Base-by-base conservation (phyloP, 495 filamentous ascomycete genomes). In the Penicillium psychrofluorescens region DNA sequence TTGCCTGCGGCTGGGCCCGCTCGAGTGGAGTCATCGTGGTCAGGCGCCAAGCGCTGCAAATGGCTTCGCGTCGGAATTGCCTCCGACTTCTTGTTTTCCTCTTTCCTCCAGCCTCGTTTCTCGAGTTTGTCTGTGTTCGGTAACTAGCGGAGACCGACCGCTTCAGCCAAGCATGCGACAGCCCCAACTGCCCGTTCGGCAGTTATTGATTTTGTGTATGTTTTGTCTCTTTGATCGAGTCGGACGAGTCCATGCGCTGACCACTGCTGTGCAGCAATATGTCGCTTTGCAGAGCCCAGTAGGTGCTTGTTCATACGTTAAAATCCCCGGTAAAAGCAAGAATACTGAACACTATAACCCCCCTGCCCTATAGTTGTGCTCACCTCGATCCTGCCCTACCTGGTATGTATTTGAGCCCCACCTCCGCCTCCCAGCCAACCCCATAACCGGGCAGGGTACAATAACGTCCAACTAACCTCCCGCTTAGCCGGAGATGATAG, bases 331-430 rank as follows among this genome's bases (percentile, higher is more conserved):
- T 22, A 3, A 22, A 22, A 4, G 4, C 22, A 22, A 22, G n/a
- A 11, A 8, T 34, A 10, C 32, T 10, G 7, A 12, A 7, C 6
- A 34, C n/a, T 34, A 34, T 34, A 22, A 22, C 22, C 22, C 22
- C 4, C 4, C 33, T 13, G 36, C 27, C 9, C 28, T 29, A 44
- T 72, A 38, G 70, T 95, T 33, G 83, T 88, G 16, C 68, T 89
- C 50, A 95, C 90, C 6, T 90, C 85, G 8, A 80, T 95, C 48
- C 86, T 85, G 48, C 91, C 91, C 11, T 97, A 97, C 60, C 75
- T 97, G 32, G 70, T 72, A 59, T 22, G 68, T 52, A 40, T 22
- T 22, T 22, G 22, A 22, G 22, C 22, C 22, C 22, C 22, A 40
- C 14, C 13, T 8, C 15, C 14, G 29, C 38, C 31, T 15, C 6